These are phyloP conservation scores for Plasmodium adleri DNA, from an alignment of 169 alveolate genomes.

Conservation along the genomic window DNA sequence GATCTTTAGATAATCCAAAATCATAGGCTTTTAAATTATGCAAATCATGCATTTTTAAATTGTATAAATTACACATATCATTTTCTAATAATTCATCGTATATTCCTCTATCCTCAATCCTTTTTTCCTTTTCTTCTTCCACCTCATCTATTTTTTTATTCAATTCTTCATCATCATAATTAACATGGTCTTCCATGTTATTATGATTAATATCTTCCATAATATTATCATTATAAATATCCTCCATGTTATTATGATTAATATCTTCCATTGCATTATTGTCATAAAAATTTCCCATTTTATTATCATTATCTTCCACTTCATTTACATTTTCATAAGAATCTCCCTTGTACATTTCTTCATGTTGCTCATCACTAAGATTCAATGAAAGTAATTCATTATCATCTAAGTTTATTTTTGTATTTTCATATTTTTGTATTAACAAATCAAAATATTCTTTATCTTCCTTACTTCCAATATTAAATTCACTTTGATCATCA, in stretches of 20 bases:
- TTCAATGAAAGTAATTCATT: neutral
- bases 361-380: neutral
- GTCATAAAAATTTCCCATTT: too few species aligned
- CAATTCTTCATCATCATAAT: neutral
- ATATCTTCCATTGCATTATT: too few species aligned
- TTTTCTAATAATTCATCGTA: conserved; percentile 52
- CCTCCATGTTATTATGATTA: neutral
- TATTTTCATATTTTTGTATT: conserved; percentile 45
- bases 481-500: neutral
- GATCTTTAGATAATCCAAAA: conserved; percentile 42
- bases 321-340: neutral
- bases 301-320: neutral
- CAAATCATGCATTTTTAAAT: conserved; percentile 62
- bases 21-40: conserved; percentile 35
- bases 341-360: neutral
- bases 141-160: neutral
- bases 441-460: conserved; percentile 52
- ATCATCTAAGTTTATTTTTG: conserved; percentile 21
- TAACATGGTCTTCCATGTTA: neutral
- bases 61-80: conserved; percentile 66
- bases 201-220: neutral
- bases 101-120: conserved; percentile 3
- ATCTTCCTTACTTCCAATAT: conserved; percentile 21
- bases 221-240: neutral
- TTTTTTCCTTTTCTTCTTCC: neutral